These are phyloP conservation scores for Mycotypha africana DNA, from an alignment of 371 early-diverging fungal species.

Conservation along the genomic window DNA sequence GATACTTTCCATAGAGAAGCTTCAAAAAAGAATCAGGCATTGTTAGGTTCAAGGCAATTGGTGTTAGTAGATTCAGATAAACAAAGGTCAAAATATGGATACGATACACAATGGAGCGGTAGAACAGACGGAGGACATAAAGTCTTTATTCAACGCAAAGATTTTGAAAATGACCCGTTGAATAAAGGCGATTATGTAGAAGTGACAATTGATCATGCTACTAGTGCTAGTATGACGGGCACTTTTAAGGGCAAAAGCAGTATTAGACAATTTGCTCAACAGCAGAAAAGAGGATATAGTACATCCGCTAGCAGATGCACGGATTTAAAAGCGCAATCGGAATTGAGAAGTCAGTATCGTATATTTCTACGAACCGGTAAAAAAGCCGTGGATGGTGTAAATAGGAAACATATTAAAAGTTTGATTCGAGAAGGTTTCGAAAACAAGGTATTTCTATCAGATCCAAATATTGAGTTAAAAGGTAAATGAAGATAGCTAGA, in stretches of 20 bases:
- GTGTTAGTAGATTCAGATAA: conserved; percentile 64
- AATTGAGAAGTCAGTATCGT: conserved; percentile 6
- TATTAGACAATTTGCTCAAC: conserved; percentile 13
- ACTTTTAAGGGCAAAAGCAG: conserved; percentile 8
- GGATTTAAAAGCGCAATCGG: background rate
- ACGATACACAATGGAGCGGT: conserved; percentile 37
- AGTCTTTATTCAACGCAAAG: conserved; percentile 33
- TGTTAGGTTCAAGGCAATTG: conserved; percentile 51
- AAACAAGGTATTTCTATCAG: conserved; percentile 3
- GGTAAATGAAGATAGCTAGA: background rate
- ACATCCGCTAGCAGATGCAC: background rate
- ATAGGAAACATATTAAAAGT: conserved; percentile 2
- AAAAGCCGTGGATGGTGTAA: conserved; percentile 3
- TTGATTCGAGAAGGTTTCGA: conserved; percentile 21
- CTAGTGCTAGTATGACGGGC: conserved; percentile 36
- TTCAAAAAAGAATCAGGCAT: conserved; percentile 40
- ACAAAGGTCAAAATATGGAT: conserved; percentile 33
- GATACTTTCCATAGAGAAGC: conserved; percentile 59
- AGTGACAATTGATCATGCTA: conserved; percentile 22
- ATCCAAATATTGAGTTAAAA: conserved; percentile 11
- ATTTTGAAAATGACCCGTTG: background rate
- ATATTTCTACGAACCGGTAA: conserved; percentile 14
- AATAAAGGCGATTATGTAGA: conserved; percentile 34
- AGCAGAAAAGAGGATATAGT: background rate
- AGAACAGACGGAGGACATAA: conserved; percentile 57